These are phyloP conservation scores for Yarrowia porcina DNA, from an alignment of 805 yeast species.

Conservation along the genomic window DNA sequence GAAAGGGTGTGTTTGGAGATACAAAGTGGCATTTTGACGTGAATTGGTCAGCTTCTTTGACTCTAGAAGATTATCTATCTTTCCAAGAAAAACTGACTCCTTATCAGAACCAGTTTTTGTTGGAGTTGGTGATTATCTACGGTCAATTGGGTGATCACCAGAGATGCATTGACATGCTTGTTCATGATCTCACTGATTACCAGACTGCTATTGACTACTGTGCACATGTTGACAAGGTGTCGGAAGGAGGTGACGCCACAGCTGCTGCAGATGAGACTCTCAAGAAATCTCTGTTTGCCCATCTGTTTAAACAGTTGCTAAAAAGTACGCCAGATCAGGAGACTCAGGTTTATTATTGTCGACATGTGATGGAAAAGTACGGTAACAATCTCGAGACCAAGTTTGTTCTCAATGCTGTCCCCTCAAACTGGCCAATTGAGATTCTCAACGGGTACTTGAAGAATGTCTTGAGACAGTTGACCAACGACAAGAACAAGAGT, in stretches of 20 bases:
- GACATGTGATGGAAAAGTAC: slow-evolving; percentile 35
- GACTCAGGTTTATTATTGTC: slow-evolving; percentile 31
- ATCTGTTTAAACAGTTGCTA: slow-evolving; percentile 34
- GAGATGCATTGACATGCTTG: slow-evolving; percentile 37
- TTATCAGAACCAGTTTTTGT: slow-evolving; percentile 27
- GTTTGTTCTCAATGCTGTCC: slow-evolving; percentile 34
- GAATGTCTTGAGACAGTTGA: slow-evolving; percentile 26
- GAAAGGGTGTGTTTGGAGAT: slow-evolving; percentile 1
- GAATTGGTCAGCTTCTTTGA: background rate
- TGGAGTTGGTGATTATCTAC: slow-evolving; percentile 39
- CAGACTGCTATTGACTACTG: slow-evolving; percentile 39
- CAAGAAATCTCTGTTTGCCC: slow-evolving; percentile 30
- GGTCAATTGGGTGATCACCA: slow-evolving; percentile 38
- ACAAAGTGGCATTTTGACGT: slow-evolving; percentile 7
- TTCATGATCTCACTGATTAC: slow-evolving; percentile 38
- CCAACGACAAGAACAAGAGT: slow-evolving; percentile 30
- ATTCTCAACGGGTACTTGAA: slow-evolving; percentile 33
- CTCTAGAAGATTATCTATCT: background rate
- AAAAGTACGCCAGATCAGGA: slow-evolving; percentile 28
- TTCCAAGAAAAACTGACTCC: background rate
- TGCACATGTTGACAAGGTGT: slow-evolving; percentile 30
- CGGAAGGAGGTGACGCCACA: slow-evolving; percentile 12
- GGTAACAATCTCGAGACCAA: slow-evolving; percentile 35
- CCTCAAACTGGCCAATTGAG: slow-evolving; percentile 39
- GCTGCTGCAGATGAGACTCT: slow-evolving; percentile 19